Conservation (phyloP, 106 monocot genomes). For the Vanilla planifolia region DNA sequence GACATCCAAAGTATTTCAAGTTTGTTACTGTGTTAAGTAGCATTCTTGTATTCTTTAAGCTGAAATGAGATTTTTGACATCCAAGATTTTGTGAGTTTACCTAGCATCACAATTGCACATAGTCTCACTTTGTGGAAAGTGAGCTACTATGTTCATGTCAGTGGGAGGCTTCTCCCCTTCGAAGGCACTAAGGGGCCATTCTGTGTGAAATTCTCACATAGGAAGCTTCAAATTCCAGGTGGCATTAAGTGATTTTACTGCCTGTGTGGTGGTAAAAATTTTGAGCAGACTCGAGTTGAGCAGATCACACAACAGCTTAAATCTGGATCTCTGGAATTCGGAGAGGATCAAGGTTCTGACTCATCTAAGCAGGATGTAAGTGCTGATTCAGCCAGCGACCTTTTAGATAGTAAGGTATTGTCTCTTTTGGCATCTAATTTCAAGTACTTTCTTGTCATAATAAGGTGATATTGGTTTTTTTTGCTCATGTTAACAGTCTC, state of each 20-base stretch:
- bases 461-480: background rate
- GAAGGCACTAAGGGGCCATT: constrained; percentile 9
- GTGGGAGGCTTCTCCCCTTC: constrained; percentile 8
- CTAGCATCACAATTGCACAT: background rate
- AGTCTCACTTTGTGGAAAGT: constrained; percentile 2
- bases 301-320: constrained; percentile 81
- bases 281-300: constrained; percentile 90
- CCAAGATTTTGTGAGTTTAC: background rate
- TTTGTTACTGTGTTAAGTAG: no score
- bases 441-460: background rate
- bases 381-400: constrained; percentile 23
- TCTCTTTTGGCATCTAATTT: background rate
- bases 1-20: no score
- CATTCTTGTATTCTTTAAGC: no score
- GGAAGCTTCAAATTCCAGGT: constrained; percentile 79
- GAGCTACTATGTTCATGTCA: constrained; percentile 9
- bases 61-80: background rate
- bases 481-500: constrained; percentile 16
- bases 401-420: constrained; percentile 40
- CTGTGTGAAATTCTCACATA: constrained; percentile 48
- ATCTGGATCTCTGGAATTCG: constrained; percentile 40
- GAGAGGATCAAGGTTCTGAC: constrained; percentile 34
- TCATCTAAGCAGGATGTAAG: constrained; percentile 28
- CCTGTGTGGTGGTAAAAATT: constrained; percentile 61
- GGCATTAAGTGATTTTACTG: constrained; percentile 90